Conservation (phyloP, 1,139 yeast species). For the Scheffersomyces quercinus region DNA sequence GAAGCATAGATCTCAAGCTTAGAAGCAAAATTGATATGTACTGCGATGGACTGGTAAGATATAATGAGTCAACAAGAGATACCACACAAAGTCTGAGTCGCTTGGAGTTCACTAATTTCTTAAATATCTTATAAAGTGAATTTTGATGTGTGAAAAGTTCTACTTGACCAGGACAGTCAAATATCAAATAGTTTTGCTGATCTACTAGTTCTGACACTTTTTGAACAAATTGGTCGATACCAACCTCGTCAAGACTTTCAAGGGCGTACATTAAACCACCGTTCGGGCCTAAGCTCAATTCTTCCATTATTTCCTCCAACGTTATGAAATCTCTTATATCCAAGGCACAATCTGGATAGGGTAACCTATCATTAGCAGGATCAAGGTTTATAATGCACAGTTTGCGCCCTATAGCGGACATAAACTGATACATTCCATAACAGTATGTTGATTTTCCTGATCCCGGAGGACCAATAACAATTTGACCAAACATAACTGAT, state of each 20-base stretch:
- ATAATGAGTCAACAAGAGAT: slow-evolving; percentile 81
- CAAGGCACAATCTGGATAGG: slow-evolving; percentile 73
- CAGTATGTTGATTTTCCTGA: slow-evolving; percentile 96
- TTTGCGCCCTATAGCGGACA: slow-evolving; percentile 90
- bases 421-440: slow-evolving; percentile 86
- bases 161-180: slow-evolving; percentile 75
- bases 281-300: slow-evolving; percentile 82
- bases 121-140: slow-evolving; percentile 39
- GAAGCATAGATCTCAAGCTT: slow-evolving; percentile 68
- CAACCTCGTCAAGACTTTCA: slow-evolving; percentile 54
- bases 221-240: slow-evolving; percentile 57
- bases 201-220: slow-evolving; percentile 57
- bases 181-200: slow-evolving; percentile 69
- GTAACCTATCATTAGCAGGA: slow-evolving; percentile 86
- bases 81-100: slow-evolving; percentile 83
- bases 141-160: slow-evolving; percentile 50
- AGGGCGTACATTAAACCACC: slow-evolving; percentile 92
- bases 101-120: slow-evolving; percentile 40
- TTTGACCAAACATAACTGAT: slow-evolving; percentile 70
- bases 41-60: slow-evolving; percentile 84
- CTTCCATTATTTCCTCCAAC: slow-evolving; percentile 87
- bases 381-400: slow-evolving; percentile 83
- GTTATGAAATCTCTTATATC: slow-evolving; percentile 89
- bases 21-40: slow-evolving; percentile 82
- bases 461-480: slow-evolving; percentile 98